These are phyloP conservation scores for Bryum argenteum DNA, from an alignment of 225 moss, liverwort and hornwort genomes.

Conservation along the genomic window DNA sequence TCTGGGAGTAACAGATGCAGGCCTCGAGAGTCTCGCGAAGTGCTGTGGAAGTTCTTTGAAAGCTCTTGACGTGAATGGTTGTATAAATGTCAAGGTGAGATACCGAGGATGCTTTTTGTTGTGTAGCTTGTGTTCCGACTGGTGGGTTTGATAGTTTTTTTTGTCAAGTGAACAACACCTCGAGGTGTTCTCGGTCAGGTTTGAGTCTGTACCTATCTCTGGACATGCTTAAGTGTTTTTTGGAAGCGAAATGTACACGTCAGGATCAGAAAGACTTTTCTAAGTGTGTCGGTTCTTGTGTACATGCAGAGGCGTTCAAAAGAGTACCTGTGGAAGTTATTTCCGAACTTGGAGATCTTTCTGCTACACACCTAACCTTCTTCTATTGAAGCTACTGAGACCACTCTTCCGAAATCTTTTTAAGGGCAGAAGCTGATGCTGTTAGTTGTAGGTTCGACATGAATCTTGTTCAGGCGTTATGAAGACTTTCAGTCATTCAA, in stretches of 20 bases:
- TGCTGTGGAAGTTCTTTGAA: slow-evolving; percentile 71
- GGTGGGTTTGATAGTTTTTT: background rate
- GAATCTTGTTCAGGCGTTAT: slow-evolving; percentile 24
- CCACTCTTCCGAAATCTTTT: slow-evolving; percentile 19
- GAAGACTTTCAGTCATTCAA: slow-evolving; percentile 18
- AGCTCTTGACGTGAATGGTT: slow-evolving; percentile 91
- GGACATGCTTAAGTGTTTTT: background rate
- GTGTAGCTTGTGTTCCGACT: slow-evolving; percentile 17
- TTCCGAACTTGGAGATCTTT: slow-evolving; percentile 79
- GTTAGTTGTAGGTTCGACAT: slow-evolving; percentile 23
- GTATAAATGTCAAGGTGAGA: slow-evolving; percentile 81
- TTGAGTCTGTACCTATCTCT: slow-evolving; percentile 20
- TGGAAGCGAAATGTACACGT: background rate
- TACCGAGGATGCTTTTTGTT: slow-evolving; percentile 13
- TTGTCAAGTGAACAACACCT: background rate
- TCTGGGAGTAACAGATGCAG: slow-evolving; percentile 83
- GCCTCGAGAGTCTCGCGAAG: slow-evolving; percentile 65
- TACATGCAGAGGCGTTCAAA: slow-evolving; percentile 76
- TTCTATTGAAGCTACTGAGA: background rate
- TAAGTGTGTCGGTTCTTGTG: slow-evolving; percentile 26
- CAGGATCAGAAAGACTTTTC: slow-evolving; percentile 2
- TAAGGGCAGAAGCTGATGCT: slow-evolving; percentile 18
- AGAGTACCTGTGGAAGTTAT: slow-evolving; percentile 63
- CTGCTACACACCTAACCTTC: slow-evolving; percentile 61
- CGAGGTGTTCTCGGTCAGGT: background rate